A percentile compares a stretch with the other conserved stretches of the same genome.
Evolutionary conservation across 371 early-diverging fungal genomes (phyloP).

Genomic region (Mortierella sp.): DNA sequence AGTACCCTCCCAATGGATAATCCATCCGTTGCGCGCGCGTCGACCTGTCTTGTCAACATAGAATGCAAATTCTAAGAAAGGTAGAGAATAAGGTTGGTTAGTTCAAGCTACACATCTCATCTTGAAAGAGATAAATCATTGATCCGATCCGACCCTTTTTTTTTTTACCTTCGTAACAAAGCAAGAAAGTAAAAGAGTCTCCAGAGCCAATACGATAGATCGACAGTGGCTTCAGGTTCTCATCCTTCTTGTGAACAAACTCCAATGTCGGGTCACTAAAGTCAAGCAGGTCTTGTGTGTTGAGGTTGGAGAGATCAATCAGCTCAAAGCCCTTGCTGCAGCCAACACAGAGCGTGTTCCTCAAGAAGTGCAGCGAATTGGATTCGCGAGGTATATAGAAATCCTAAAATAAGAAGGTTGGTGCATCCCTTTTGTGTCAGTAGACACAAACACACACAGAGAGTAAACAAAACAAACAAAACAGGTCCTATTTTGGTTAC

Average conservation of each 20-base stretch:
- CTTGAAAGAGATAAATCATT: not conserved
- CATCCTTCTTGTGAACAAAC: slow-evolving; percentile 82
- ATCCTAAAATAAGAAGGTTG: slow-evolving; percentile 60
- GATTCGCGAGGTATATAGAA: slow-evolving; percentile 92
- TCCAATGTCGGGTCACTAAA: slow-evolving; percentile 82
- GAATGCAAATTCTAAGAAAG: slow-evolving; percentile 80
- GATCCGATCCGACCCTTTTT: not conserved
- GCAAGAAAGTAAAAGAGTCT: slow-evolving; percentile 69
- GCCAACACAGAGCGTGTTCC: slow-evolving; percentile 85
- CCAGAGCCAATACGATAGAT: slow-evolving; percentile 82
- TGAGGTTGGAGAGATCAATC: slow-evolving; percentile 84
- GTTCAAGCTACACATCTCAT: not conserved
- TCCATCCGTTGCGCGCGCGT: slow-evolving; percentile 75
- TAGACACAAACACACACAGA: not conserved
- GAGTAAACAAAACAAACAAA: slow-evolving; percentile 15
- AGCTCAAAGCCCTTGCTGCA: slow-evolving; percentile 93
- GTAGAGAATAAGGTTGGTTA: not conserved
- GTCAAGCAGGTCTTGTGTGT: slow-evolving; percentile 82
- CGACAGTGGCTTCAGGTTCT: slow-evolving; percentile 79
- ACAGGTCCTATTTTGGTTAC: not conserved
- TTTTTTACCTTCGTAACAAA: slow-evolving; percentile 85
- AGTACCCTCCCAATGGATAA: slow-evolving; percentile 81
- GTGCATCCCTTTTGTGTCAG: not conserved
- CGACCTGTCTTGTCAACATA: slow-evolving; percentile 90
- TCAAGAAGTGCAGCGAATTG: slow-evolving; percentile 81